Evolutionary conservation across 2,329 filamentous ascomycete genomes (phyloP).

Genomic region (Alternaria atra): DNA sequence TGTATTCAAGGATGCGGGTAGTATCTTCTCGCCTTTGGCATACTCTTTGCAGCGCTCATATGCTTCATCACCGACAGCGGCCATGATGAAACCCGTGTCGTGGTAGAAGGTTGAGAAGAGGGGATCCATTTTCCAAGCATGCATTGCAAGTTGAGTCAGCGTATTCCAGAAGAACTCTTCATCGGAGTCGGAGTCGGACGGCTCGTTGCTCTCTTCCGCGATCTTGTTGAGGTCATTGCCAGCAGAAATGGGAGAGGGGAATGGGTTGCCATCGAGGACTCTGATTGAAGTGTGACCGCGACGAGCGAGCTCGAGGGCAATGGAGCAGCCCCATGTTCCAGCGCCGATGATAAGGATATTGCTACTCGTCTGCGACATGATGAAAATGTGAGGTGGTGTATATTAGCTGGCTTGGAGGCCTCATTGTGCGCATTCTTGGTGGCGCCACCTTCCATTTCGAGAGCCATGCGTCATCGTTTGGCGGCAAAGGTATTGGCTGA

Average conservation of each 20-base stretch:
- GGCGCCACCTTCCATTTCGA: conserved; percentile 11
- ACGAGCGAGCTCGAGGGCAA: conserved; percentile 59
- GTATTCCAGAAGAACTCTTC: conserved; percentile 49
- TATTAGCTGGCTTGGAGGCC: not conserved
- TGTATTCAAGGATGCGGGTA: conserved; percentile 50
- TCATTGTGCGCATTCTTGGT: conserved; percentile 10
- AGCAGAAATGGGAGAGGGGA: conserved; percentile 58
- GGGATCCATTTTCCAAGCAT: conserved; percentile 56
- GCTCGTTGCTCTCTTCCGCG: conserved; percentile 47
- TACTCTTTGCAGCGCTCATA: conserved; percentile 51
- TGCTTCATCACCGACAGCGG: conserved; percentile 54
- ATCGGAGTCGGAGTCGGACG: conserved; percentile 36
- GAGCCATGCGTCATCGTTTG: conserved; percentile 5
- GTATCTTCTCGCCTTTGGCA: conserved; percentile 43
- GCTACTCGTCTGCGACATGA: conserved; percentile 9
- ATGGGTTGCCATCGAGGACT: conserved; percentile 55
- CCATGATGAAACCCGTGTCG: conserved; percentile 58
- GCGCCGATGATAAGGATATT: conserved; percentile 57
- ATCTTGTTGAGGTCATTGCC: conserved; percentile 62
- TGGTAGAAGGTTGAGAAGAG: conserved; percentile 58
- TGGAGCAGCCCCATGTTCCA: conserved; percentile 62
- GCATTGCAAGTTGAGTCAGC: conserved; percentile 48
- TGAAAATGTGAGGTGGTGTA: not conserved
- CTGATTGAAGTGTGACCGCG: conserved; percentile 58
- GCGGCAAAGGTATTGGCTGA: not conserved